phyloP scores from a whole-genome alignment of 2,329 filamentous ascomycete genomes.

The Passalora sequoiae region DNA sequence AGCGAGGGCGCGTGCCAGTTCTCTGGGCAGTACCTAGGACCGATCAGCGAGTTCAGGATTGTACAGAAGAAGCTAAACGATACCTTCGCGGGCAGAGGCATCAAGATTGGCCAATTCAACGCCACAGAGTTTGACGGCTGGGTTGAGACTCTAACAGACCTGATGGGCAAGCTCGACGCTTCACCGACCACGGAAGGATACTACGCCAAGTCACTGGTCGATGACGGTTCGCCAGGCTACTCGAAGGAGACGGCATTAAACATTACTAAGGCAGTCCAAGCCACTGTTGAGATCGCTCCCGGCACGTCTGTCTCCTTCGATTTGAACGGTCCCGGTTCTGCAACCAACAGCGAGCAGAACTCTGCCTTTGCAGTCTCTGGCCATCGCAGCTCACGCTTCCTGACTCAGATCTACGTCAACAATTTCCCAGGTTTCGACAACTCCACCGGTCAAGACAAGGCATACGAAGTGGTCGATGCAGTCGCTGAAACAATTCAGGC shows the following conservation, averaged over 20 bases:
- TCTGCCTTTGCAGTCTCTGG: constrained; percentile 12
- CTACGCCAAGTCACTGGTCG: constrained; percentile 16
- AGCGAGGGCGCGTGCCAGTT: constrained; percentile 14
- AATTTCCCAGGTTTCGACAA: constrained; percentile 14
- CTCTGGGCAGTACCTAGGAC: constrained; percentile 14
- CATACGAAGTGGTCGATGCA: constrained; percentile 10
- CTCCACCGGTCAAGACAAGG: constrained; percentile 3
- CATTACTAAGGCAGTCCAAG: constrained; percentile 14
- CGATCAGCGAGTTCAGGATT: constrained; percentile 4
- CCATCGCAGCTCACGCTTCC: constrained; percentile 11
- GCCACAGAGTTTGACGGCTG: constrained; percentile 12
- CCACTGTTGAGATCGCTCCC: constrained; percentile 5
- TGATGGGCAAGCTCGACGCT: constrained; percentile 15
- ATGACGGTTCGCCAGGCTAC: constrained; percentile 14
- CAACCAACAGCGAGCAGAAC: constrained; percentile 13
- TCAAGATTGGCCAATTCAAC: constrained; percentile 8
- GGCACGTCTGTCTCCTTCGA: constrained; percentile 17
- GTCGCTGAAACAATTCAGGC: constrained; percentile 10
- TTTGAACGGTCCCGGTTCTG: constrained; percentile 12
- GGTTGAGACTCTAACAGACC: constrained; percentile 14
- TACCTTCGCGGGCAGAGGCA: constrained; percentile 4
- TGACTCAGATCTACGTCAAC: constrained; percentile 16
- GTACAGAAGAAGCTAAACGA: constrained; percentile 8
- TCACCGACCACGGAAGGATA: constrained; percentile 15
- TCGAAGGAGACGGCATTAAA: constrained; percentile 1